Evolutionary conservation across 2,329 filamentous ascomycete genomes (phyloP), one percentile per base, ranked within the genome.

Genomic region (Zymoseptoria tritici): DNA sequence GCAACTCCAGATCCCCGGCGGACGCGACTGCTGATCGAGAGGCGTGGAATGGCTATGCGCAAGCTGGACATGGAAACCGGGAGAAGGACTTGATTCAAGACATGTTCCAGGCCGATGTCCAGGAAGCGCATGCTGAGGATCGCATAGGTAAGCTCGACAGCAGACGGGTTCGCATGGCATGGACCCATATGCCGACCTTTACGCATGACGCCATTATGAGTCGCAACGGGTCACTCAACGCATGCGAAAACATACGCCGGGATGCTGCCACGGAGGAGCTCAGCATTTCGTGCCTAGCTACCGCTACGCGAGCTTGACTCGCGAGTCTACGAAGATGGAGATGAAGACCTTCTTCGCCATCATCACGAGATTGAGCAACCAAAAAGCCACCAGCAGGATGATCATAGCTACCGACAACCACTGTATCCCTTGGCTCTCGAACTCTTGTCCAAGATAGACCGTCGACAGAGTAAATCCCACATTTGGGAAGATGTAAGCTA

Each of bases 401-500:
- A 82, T 83, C 79, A 86, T 79, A 22, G 22, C 82, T 11, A 80
- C 81, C 0, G 79, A 79, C 20, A 85, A 75, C 66, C 81, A 81
- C 67, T 78, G 65, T 3, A 87, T 72, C 0, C 76, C 81, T 0
- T 76, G 64, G 64, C 82, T 86, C 2, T 77, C 71, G 7, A 87
- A 72, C 42, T 67, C 66, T 52, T 68, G 76, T 1, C 81, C 85
- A 49, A 87, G 76, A 21, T 81, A 76, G 52, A 87, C 82, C 9
- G 80, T 81, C 0, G 83, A 80, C 51, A 87, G 76, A 0, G 82
- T 83, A 60, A 86, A 82, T 0, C 85, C 85, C 1, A 82, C 83
- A 61, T 88, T 87, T 7, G 85, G 85, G 68, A 88, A 88, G 49
- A 88, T 81, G 69, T 85, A 83, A 3, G 83, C 62, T 62, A 49